These are phyloP conservation scores for Drechslerella coelobrocha DNA, from an alignment of 2,329 filamentous ascomycete species.

Conservation along the genomic window DNA sequence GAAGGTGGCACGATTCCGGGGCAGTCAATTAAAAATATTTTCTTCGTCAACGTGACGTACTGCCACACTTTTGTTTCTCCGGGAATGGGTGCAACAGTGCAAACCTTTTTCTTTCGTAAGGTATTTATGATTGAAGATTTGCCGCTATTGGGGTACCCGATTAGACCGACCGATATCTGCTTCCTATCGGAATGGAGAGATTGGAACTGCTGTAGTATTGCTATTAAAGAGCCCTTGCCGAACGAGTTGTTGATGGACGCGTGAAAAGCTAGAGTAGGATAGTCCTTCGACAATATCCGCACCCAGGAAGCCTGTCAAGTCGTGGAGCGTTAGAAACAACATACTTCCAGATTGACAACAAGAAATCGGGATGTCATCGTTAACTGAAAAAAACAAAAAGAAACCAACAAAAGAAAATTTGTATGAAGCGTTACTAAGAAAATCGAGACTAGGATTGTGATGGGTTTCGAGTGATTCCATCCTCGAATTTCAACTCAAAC, in stretches of 20 bases:
- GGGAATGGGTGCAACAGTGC: slow-evolving; percentile 90
- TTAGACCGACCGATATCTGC: slow-evolving; percentile 89
- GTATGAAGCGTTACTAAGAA: slow-evolving; percentile 99
- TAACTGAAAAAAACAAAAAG: slow-evolving; percentile 54
- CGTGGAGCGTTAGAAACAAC: slow-evolving; percentile 22
- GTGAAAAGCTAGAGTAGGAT: slow-evolving; percentile 93
- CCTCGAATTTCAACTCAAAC: slow-evolving; percentile 85
- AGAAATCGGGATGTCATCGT: too few species aligned
- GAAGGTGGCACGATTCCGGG: slow-evolving; percentile 95
- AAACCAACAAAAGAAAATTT: slow-evolving; percentile 59
- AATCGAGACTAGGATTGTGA: slow-evolving; percentile 69
- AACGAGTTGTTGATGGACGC: slow-evolving; percentile 95
- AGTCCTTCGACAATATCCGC: slow-evolving; percentile 82
- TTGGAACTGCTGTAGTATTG: slow-evolving; percentile 89
- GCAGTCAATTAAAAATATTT: slow-evolving; percentile 94
- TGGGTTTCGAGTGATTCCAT: slow-evolving; percentile 57
- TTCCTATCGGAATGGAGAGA: slow-evolving; percentile 87
- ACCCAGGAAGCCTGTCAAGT: slow-evolving; percentile 84
- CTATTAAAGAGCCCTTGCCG: slow-evolving; percentile 92
- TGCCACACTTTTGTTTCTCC: slow-evolving; percentile 99
- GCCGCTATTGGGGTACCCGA: slow-evolving; percentile 90
- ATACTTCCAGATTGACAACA: slow-evolving; percentile 9
- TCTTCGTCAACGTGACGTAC: slow-evolving; percentile 93
- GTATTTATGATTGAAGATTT: slow-evolving; percentile 99
- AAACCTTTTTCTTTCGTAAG: slow-evolving; percentile 89